These are phyloP conservation scores for Tulasnella calospora DNA, from an alignment of 768 basidiomycete genomes.

Conservation along the genomic window DNA sequence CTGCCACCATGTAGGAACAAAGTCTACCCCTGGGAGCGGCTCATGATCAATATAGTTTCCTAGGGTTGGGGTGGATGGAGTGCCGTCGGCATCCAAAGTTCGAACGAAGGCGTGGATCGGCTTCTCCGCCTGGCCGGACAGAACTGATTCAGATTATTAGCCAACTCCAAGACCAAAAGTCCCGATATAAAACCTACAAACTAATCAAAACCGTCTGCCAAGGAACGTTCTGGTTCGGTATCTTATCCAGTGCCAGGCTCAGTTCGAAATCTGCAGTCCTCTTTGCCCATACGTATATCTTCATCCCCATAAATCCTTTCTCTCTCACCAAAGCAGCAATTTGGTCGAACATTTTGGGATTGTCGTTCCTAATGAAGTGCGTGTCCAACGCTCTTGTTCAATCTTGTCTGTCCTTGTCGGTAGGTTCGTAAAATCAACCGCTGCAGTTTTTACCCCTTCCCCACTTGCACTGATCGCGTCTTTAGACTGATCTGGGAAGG, in stretches of 20 bases:
- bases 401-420: not conserved
- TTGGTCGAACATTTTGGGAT: not conserved
- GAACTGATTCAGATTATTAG: no score
- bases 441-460: not conserved
- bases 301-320: not conserved
- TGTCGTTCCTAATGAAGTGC: not conserved
- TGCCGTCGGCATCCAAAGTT: no score
- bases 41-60: no score
- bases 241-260: constrained; percentile 12
- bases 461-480: not conserved
- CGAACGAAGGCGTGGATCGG: not conserved
- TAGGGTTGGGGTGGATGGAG: no score
- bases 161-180: no score
- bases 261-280: constrained; percentile 15
- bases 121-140: no score
- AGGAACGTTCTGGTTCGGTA: constrained; percentile 4
- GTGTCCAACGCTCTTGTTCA: not conserved
- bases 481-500: not conserved
- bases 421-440: not conserved
- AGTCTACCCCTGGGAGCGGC: no score
- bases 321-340: not conserved
- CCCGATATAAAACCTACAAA: no score
- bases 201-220: not conserved
- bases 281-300: constrained; percentile 22
- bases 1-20: no score